Percentiles rank a stretch among this genome's conserved stretches.
phyloP scores from a whole-genome alignment of 441 rosid species.

The Gossypium davidsonii region DNA sequence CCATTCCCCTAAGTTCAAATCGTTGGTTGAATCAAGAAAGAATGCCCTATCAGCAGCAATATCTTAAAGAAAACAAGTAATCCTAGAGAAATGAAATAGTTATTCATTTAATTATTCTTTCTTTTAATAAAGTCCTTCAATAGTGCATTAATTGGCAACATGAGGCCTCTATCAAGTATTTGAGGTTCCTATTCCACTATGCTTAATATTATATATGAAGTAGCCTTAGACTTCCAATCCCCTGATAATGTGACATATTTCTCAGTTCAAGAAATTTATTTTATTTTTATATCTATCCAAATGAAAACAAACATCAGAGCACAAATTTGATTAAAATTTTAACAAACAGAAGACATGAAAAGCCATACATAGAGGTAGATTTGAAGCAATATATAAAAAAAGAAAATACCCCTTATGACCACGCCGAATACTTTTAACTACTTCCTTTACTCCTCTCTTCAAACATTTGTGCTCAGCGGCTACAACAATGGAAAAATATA shows the following conservation, averaged over 20 bases:
- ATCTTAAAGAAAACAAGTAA: not conserved
- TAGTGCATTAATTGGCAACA: not conserved
- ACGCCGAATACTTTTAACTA: slow-evolving; percentile 81
- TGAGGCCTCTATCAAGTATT: no score
- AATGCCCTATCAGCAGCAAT: not conserved
- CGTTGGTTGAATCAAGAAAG: not conserved
- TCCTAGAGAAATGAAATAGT: not conserved
- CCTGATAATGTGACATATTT: not conserved
- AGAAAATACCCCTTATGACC: slow-evolving; percentile 66
- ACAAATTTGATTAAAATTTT: not conserved
- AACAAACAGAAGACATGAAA: not conserved
- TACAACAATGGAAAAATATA: slow-evolving; percentile 17
- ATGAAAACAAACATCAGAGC: not conserved
- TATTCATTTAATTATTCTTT: not conserved
- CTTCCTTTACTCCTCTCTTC: slow-evolving; percentile 97
- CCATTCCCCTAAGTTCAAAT: not conserved
- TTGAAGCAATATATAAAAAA: not conserved
- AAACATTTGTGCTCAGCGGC: slow-evolving; percentile 85
- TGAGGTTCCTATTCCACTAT: no score
- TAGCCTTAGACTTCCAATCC: not conserved
- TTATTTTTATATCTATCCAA: not conserved
- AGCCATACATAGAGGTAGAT: not conserved
- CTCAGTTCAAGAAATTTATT: not conserved
- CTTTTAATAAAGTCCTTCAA: not conserved
- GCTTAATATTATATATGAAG: no score